Evolutionary conservation across 2,329 filamentous ascomycete genomes (phyloP), one percentile per base, ranked within the genome.

Genomic region (Neofusicoccum ribis): DNA sequence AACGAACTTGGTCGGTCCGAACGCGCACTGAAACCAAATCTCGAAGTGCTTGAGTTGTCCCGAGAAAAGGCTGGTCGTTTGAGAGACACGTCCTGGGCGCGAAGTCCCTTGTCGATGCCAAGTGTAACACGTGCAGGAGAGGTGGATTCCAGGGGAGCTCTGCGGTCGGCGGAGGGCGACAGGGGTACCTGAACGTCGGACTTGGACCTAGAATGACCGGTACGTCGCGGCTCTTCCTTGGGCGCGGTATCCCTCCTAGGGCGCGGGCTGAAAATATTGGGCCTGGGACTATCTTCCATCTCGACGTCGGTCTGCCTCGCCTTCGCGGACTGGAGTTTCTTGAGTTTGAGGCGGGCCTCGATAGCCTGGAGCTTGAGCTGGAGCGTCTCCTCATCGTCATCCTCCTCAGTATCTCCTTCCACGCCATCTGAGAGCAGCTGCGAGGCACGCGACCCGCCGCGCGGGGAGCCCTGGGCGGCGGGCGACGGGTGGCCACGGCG

Each of bases 101-200:
- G 90, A 41, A 93, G 80, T 0, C 92, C 93, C 75, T 96, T 96
- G 78, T 97, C 93, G 67, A 98, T 96, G 5, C 95, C 94, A 15
- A 98, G 77, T 17, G 92, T 78, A 14, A 95, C 86, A 67, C 93
- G 85, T 62, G 90, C 90, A 0, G 95, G 94, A 1, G 93, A 97
- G 31, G 84, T 87, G 41, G 88, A 88, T 14, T 86, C 81, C 15
- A 80, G 72, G 1, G 82, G 74, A 14, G 81, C 77, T 47, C 75
- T 83, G 78, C 70, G 70, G 37, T 74, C 82, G 70, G 80, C 87
- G 76, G 79, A 84, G 1, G 87, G 89, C 4, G 94, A 90, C 0
- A 93, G 86, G 1, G 92, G 92, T 14, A 98, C 90, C 76, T 96
- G 87, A 1, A 96, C 79, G 31, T 75, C 73, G 6, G 56, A 46